phyloP scores from a whole-genome alignment of 73 alveolate genomes.

The Tetrahymena borealis region DNA sequence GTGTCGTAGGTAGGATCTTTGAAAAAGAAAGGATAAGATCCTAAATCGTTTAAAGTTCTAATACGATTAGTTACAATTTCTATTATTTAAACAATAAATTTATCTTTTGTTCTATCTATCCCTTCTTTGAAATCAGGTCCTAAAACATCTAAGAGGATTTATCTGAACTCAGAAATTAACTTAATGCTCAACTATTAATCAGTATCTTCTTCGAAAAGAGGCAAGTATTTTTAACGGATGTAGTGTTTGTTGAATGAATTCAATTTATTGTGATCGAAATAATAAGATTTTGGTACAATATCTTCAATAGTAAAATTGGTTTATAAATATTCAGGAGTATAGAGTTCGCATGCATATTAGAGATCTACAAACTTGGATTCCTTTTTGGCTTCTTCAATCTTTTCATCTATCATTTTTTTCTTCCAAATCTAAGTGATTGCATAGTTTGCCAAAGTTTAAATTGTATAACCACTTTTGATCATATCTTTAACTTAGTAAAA shows the following conservation, averaged over 20 bases:
- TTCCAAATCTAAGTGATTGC: neutral
- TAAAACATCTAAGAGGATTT: neutral
- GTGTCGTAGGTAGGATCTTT: neutral
- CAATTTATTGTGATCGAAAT: neutral
- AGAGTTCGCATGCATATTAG: neutral
- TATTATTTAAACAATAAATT: neutral
- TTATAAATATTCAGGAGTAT: neutral
- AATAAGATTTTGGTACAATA: neutral
- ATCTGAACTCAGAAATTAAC: neutral
- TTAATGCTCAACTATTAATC: neutral
- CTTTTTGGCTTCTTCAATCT: neutral
- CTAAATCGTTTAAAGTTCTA: neutral
- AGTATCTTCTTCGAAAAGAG: neutral
- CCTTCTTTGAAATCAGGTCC: neutral
- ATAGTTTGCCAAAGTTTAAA: neutral
- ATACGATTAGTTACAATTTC: neutral
- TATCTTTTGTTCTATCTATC: neutral
- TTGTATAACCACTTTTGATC: neutral
- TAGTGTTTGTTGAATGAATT: neutral
- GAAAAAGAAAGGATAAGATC: neutral
- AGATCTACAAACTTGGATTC: neutral
- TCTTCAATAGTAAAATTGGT: neutral
- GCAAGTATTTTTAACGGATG: neutral
- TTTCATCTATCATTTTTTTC: neutral
- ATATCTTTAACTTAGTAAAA: neutral